Base-by-base conservation (phyloP, 352 stramenopile genomes). In the Globisporangium canariense region DNA sequence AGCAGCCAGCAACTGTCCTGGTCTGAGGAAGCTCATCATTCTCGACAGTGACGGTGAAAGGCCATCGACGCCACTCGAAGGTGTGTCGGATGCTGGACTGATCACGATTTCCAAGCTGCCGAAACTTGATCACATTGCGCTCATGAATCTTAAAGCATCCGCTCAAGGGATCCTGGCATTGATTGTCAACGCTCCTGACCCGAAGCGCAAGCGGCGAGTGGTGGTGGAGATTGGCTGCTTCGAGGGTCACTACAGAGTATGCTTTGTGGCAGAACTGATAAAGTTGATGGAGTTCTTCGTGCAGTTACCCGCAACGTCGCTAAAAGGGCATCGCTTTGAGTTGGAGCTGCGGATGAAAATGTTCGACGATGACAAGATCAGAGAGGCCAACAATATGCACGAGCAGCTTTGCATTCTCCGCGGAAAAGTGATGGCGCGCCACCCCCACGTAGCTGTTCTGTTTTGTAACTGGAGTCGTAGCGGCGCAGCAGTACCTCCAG, bases 31-130 rank as follows among this genome's bases (percentile, higher is more conserved):
- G 30, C 32, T 58, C 8, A 46, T 46, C 40, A 36, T 36, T 43
- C 10, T 16, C 38, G 9, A 43, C 7, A 4, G 38, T 4, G 9
- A 43, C 11, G 38, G 38, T 47, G 43, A 53, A 5, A 6, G 7
- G 58, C 68, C 11, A 25, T 74, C 25, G 18, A 43, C 2, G 60
- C 60, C 0, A 62, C 62, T 30, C 0, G 45, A 8, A 3, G 20
- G 20, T 20, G 25, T 58, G 30, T 16, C 51, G 2, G 30, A 45
- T 41, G 36, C 18, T 28, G 52, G 32, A 6, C 7, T 58, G 9
- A 41, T 46, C 52, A 7, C 52, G 32, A 25, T 46, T 9, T 58
- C 52, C 20, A 46, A 13, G 36, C 32, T 58, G 11, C 32, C 30
- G 32, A 40, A 46, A 5, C 30, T 58, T 14, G 30, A 58, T 30